These are phyloP conservation scores for Aspergillus pseudotamarii DNA, from an alignment of 2,329 filamentous ascomycete species.

Conservation along the genomic window DNA sequence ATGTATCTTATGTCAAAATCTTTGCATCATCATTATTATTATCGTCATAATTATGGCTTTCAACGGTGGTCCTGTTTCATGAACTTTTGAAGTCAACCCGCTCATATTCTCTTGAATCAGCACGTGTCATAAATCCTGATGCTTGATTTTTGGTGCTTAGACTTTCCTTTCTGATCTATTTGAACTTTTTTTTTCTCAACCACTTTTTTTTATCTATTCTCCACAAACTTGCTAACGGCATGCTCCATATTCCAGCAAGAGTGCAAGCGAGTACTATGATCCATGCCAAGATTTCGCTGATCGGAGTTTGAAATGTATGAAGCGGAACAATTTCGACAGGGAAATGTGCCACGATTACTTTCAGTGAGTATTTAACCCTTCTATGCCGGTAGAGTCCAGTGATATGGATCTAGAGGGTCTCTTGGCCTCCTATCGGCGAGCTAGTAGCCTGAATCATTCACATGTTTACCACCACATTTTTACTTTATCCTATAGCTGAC, in stretches of 20 bases:
- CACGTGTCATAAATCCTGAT: conserved; percentile 4
- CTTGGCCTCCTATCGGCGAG: background rate
- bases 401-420: background rate
- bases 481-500: background rate
- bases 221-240: background rate
- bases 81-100: background rate
- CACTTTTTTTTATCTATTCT: background rate
- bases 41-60: background rate
- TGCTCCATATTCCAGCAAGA: conserved; percentile 63
- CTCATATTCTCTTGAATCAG: conserved; percentile 9
- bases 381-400: background rate
- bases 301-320: conserved; percentile 82
- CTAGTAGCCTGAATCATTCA: background rate
- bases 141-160: background rate
- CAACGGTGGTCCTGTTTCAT: background rate
- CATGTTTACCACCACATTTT: background rate
- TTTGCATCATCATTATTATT: background rate
- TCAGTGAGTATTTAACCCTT: conserved; percentile 64
- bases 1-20: background rate
- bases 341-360: conserved; percentile 96
- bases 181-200: background rate
- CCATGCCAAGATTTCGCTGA: conserved; percentile 92
- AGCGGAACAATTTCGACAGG: conserved; percentile 82
- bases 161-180: background rate
- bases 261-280: conserved; percentile 86